These are phyloP conservation scores for Fomitopsis pulvina DNA, from an alignment of 768 basidiomycete genomes.

Conservation along the genomic window DNA sequence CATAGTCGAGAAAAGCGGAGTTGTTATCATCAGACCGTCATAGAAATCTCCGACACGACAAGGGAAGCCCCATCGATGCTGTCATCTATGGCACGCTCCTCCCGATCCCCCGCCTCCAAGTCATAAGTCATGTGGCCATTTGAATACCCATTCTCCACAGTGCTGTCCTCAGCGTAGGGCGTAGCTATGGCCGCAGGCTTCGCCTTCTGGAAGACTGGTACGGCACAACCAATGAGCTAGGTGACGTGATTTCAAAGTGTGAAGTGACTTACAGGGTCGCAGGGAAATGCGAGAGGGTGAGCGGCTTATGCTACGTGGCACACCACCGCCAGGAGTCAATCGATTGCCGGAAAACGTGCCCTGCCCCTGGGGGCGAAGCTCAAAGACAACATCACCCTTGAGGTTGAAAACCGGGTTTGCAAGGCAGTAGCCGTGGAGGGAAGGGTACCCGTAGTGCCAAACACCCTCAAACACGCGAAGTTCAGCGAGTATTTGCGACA, in stretches of 20 bases:
- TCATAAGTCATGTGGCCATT: too few species aligned
- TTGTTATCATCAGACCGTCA: too few species aligned
- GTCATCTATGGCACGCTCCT: too few species aligned
- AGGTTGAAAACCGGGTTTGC: conserved; percentile 25
- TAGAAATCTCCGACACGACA: too few species aligned
- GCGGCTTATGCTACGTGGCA: neutral
- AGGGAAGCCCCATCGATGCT: too few species aligned
- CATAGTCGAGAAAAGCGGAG: too few species aligned
- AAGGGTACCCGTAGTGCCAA: conserved; percentile 21
- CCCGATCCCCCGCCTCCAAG: too few species aligned
- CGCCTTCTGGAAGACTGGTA: neutral
- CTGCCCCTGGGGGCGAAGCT: conserved; percentile 17
- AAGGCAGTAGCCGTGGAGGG: conserved; percentile 19
- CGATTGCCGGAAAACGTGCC: neutral
- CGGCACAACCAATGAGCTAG: neutral
- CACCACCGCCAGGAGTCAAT: neutral
- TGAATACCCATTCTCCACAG: too few species aligned
- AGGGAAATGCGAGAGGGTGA: neutral
- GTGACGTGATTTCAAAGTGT: neutral
- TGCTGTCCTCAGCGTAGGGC: neutral
- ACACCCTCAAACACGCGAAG: conserved; percentile 22
- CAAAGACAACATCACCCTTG: conserved; percentile 25
- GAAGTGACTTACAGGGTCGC: neutral
- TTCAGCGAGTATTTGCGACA: conserved; percentile 17
- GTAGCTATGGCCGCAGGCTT: neutral